Base-by-base conservation (phyloP, 2,329 filamentous ascomycete genomes). In the Ophiocordyceps robertsii region DNA sequence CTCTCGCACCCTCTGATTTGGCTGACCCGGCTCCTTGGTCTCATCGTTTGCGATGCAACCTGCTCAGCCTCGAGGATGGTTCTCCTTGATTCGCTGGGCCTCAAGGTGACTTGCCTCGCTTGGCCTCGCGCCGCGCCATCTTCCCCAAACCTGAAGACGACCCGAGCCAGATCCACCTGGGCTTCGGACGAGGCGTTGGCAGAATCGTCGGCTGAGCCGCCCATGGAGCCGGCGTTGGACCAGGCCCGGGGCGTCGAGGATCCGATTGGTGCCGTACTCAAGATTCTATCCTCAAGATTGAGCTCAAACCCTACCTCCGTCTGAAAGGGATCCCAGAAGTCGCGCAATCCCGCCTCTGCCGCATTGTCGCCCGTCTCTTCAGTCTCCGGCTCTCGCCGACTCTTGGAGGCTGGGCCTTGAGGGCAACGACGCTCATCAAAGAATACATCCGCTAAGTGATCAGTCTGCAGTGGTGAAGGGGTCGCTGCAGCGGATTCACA, bases 251-350 rank as follows among this genome's bases (percentile, higher is more conserved):
- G 64, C 2, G 64, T 67, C 2, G 64, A 67, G 39, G 54, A 61
- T 38, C 57, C 63, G 29, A 59, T 49, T 6, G 64, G 64, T 17
- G 50, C 52, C 30, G 51, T 55, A 27, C 49, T 55, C 47, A 67
- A 54, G 44, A 66, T 54, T 13, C 64, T 61, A 52, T 61, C 56
- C 37, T 62, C 56, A 45, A 67, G 58, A 42, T 65, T 51, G 42
- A 52, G 50, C 36, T 64, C 59, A 43, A 67, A 65, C 38, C 53
- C 58, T 30, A 49, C 47, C 48, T 68, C 66, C 6, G 55, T 47
- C n/a, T 59, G 56, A 46, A 68, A 46, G 9, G 44, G 42, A 30
- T 53, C 30, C 51, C 51, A 39, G 37, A n/a, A 39, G 7, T 19
- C 3, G 37, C 38, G 33, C 37, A 12, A 24, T 16, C 6, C 5